Percentiles rank a stretch among this genome's conserved stretches.
phyloP scores from a whole-genome alignment of 305 asterid genomes.

The Monarda citriodora region DNA sequence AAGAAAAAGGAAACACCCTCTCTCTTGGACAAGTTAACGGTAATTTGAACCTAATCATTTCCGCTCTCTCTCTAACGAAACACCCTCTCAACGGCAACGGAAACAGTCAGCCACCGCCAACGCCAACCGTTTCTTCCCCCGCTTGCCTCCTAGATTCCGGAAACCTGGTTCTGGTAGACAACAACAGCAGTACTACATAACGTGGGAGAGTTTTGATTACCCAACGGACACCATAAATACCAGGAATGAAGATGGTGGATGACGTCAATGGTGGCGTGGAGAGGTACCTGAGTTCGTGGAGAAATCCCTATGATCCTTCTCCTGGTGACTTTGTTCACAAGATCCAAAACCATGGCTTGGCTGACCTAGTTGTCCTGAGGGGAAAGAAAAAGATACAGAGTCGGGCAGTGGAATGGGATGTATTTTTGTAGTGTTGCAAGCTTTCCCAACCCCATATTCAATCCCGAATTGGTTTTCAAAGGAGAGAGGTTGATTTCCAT shows the following conservation, averaged over 20 bases:
- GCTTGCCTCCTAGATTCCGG: slow-evolving; percentile 34
- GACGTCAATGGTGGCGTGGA: slow-evolving; percentile 10
- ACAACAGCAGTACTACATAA: not conserved
- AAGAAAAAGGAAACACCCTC: too few relatives aligned
- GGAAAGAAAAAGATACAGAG: slow-evolving; percentile 8
- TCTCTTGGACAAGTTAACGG: too few relatives aligned
- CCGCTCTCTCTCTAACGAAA: too few relatives aligned
- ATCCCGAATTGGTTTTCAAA: not conserved
- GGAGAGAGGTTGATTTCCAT: slow-evolving; percentile 7
- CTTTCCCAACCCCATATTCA: not conserved
- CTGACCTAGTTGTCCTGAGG: not conserved
- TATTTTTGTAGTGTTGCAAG: not conserved
- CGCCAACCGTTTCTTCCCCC: too few relatives aligned
- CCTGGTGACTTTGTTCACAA: not conserved
- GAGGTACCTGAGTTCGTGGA: slow-evolving; percentile 4
- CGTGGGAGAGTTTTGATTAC: slow-evolving; percentile 11
- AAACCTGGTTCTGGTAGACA: slow-evolving; percentile 31
- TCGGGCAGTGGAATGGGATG: slow-evolving; percentile 24
- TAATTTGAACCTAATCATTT: too few relatives aligned
- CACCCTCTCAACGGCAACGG: too few relatives aligned
- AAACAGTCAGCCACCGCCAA: too few relatives aligned
- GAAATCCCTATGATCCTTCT: not conserved
- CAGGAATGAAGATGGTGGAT: not conserved
- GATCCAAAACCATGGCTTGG: slow-evolving; percentile 18
- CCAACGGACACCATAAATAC: slow-evolving; percentile 1